Percentiles rank a stretch among this genome's conserved stretches.
phyloP scores from a whole-genome alignment of 805 yeast species.

The Dipodascus albidus region DNA sequence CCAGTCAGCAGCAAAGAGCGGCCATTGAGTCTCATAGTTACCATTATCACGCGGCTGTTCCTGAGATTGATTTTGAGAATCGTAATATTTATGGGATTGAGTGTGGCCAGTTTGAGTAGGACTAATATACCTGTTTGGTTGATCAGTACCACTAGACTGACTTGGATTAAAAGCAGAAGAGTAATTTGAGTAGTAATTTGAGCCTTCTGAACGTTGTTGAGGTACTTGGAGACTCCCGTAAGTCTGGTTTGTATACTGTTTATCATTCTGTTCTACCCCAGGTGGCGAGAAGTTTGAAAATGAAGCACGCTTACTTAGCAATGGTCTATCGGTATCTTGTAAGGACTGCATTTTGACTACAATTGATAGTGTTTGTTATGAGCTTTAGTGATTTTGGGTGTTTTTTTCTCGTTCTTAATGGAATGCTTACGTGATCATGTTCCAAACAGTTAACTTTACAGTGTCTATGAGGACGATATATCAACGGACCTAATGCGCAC shows the following conservation, averaged over 20 bases:
- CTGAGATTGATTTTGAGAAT: slow-evolving; percentile 8
- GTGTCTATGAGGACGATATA: too few species aligned
- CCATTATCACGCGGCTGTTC: slow-evolving; percentile 27
- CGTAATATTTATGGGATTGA: slow-evolving; percentile 16
- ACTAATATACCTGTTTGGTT: neutral
- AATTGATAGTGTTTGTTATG: neutral
- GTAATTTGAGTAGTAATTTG: neutral
- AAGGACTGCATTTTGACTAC: neutral
- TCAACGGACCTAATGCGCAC: too few species aligned
- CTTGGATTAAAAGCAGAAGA: neutral
- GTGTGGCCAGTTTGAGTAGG: slow-evolving; percentile 5
- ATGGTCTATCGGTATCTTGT: slow-evolving; percentile 13
- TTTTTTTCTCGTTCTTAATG: neutral
- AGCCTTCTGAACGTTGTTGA: neutral
- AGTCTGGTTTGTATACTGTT: neutral
- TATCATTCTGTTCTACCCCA: neutral
- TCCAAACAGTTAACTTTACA: too few species aligned
- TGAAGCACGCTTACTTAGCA: slow-evolving; percentile 19
- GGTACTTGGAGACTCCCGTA: neutral
- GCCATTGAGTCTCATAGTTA: slow-evolving; percentile 37
- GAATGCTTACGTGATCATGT: too few species aligned
- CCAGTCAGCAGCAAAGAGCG: slow-evolving; percentile 46
- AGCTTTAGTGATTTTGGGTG: neutral
- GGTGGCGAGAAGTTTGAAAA: slow-evolving; percentile 17
- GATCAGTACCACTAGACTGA: neutral